These are phyloP conservation scores for Rhodotorula sp. DNA, from an alignment of 1,284 basidiomycete genomes.

Conservation along the genomic window DNA sequence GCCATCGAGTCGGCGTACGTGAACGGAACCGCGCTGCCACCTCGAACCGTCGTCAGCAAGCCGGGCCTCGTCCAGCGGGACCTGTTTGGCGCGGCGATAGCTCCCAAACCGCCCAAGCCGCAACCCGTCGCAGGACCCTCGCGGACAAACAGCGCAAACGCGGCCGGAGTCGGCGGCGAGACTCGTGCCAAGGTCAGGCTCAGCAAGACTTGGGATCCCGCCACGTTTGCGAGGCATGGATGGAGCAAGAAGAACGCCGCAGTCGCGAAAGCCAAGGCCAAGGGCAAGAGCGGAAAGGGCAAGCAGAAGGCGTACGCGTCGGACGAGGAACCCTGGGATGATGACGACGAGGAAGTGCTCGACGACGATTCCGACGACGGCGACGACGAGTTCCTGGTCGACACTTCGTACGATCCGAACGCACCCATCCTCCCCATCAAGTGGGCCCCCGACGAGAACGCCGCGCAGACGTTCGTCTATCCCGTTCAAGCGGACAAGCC, in stretches of 20 bases:
- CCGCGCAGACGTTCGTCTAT: conserved; percentile 84
- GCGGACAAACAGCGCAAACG: not conserved
- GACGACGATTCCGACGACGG: conserved; percentile 48
- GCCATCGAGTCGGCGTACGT: conserved; percentile 60
- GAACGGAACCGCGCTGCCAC: conserved; percentile 25
- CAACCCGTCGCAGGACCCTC: conserved; percentile 16
- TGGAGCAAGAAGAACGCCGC: conserved; percentile 55
- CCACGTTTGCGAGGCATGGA: conserved; percentile 38
- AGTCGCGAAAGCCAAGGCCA: conserved; percentile 56
- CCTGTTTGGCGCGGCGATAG: conserved; percentile 38
- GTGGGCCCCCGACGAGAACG: conserved; percentile 68
- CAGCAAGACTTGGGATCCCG: conserved; percentile 36
- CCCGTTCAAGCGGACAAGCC: conserved; percentile 78
- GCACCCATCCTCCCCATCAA: conserved; percentile 72
- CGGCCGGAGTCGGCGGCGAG: conserved; percentile 5
- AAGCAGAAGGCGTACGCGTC: conserved; percentile 52
- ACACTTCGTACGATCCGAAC: conserved; percentile 42
- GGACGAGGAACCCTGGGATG: conserved; percentile 34
- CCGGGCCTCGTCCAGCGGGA: conserved; percentile 39
- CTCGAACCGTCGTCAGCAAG: conserved; percentile 30
- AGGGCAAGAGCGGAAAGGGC: conserved; percentile 46
- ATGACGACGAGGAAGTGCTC: conserved; percentile 44
- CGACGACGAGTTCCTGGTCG: conserved; percentile 32
- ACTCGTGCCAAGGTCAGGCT: conserved; percentile 31
- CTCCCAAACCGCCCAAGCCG: not conserved